Evolutionary conservation across 371 early-diverging fungal species (phyloP).

Genomic region (Mucor plumbeus): DNA sequence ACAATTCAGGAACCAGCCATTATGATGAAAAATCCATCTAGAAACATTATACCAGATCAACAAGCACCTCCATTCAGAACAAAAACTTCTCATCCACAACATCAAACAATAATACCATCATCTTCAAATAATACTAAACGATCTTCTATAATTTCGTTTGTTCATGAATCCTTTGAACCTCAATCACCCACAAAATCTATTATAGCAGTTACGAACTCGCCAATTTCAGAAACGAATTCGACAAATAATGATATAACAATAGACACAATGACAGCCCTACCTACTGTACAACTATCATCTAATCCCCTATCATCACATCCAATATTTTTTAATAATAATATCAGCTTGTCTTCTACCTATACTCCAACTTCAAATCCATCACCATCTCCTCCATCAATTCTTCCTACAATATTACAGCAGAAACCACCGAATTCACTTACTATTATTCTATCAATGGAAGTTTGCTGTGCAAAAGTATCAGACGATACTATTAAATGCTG

Average conservation of each 20-base stretch:
- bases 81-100: constrained; percentile 3
- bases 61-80: constrained; percentile 16
- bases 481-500: constrained; percentile 58
- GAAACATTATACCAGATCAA: constrained; percentile 12
- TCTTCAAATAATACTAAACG: constrained; percentile 7
- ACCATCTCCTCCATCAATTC: background rate
- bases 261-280: constrained; percentile 1
- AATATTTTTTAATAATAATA: background rate
- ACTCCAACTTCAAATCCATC: background rate
- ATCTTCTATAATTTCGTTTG: constrained; percentile 24
- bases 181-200: background rate
- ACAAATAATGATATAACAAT: background rate
- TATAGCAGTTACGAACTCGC: background rate
- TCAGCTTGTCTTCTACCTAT: background rate
- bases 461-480: constrained; percentile 63
- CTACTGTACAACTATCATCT: background rate
- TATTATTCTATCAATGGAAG: constrained; percentile 56
- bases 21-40: constrained; percentile 9
- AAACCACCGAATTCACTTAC: constrained; percentile 22
- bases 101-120: background rate
- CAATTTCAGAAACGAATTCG: background rate
- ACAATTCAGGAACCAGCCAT: constrained; percentile 32
- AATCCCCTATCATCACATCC: background rate
- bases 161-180: constrained; percentile 26
- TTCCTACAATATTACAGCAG: background rate